Evolutionary conservation across 176 grass and related monocot genomes (phyloP).

Genomic region (Alloteropsis semialata): DNA sequence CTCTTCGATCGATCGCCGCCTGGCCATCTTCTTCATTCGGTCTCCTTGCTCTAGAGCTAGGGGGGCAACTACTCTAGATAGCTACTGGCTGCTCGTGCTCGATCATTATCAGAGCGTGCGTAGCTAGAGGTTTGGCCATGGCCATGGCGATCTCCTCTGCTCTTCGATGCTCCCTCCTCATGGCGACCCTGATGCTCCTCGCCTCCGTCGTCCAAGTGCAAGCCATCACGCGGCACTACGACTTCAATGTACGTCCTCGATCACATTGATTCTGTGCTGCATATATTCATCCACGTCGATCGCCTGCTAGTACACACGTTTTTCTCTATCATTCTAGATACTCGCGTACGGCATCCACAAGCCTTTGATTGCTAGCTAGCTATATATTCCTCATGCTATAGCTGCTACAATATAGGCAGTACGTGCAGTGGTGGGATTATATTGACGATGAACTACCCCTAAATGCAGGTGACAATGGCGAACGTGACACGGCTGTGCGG

Average conservation of each 20-base stretch:
- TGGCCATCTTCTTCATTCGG: not conserved
- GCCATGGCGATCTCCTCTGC: slow-evolving; percentile 31
- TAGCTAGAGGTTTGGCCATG: not conserved
- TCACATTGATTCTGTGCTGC: not conserved
- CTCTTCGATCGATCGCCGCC: not conserved
- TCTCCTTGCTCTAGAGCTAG: not conserved
- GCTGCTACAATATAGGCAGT: not conserved
- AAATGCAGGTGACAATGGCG: slow-evolving; percentile 57
- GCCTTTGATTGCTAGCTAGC: too few relatives aligned
- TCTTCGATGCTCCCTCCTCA: slow-evolving; percentile 30
- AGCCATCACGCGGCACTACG: slow-evolving; percentile 52
- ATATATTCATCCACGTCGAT: too few relatives aligned
- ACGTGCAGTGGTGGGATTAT: not conserved
- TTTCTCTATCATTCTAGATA: not conserved
- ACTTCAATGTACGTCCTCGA: slow-evolving; percentile 58
- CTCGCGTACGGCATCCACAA: not conserved
- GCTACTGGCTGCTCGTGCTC: not conserved
- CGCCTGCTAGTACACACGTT: not conserved
- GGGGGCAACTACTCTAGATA: not conserved
- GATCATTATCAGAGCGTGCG: not conserved
- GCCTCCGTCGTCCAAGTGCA: slow-evolving; percentile 29
- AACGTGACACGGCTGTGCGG: slow-evolving; percentile 67
- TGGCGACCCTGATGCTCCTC: slow-evolving; percentile 38
- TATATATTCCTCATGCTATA: not conserved
- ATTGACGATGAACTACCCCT: not conserved